phyloP scores from a whole-genome alignment of 805 yeast species.

The Ogataea paraovalis region DNA sequence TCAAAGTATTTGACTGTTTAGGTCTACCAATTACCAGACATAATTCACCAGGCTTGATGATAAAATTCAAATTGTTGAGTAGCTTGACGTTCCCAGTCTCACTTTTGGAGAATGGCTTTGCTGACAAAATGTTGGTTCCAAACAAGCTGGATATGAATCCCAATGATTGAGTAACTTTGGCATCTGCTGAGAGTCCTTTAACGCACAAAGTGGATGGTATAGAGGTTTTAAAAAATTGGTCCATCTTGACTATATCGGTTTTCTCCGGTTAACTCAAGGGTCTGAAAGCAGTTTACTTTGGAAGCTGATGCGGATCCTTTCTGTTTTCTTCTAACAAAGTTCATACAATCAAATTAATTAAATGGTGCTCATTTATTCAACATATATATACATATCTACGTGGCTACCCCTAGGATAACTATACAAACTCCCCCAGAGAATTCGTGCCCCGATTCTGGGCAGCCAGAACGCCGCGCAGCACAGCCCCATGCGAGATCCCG shows the following conservation, averaged over 20 bases:
- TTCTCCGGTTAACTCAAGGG: too few relatives aligned
- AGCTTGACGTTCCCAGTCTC: constrained; percentile 13
- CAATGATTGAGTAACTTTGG: background rate
- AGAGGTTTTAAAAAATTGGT: background rate
- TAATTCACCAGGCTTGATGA: constrained; percentile 52
- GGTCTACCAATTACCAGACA: constrained; percentile 63
- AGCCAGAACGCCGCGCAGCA: too few relatives aligned
- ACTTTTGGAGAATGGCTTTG: background rate
- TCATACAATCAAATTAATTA: too few relatives aligned
- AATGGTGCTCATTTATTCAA: too few relatives aligned
- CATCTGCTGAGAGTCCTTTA: background rate
- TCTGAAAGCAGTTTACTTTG: too few relatives aligned
- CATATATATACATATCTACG: too few relatives aligned
- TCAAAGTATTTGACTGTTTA: constrained; percentile 69
- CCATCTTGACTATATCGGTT: background rate
- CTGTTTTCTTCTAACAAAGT: too few relatives aligned
- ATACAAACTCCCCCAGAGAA: too few relatives aligned
- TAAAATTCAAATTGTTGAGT: constrained; percentile 34
- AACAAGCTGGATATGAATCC: background rate
- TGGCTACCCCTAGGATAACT: too few relatives aligned
- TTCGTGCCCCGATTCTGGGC: too few relatives aligned
- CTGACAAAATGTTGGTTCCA: background rate
- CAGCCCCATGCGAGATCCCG: background rate
- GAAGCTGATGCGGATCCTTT: too few relatives aligned
- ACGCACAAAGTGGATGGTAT: background rate